Evolutionary conservation across 108 stramenopile species (phyloP).

Genomic region (Cyclostephanos tholiformis): DNA sequence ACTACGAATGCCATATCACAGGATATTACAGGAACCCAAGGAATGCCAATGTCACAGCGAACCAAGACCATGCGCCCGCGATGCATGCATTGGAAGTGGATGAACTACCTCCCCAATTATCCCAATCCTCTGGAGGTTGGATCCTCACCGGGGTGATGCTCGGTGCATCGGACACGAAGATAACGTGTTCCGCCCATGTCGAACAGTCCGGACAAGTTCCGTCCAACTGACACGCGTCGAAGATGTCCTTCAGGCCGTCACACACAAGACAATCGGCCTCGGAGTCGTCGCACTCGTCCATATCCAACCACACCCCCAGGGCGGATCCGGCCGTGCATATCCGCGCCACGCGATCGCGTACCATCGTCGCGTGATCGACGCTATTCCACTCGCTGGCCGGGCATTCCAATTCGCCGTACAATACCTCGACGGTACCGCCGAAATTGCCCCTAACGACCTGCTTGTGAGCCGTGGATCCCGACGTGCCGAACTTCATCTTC

Average conservation of each 20-base stretch:
- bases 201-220: constrained; percentile 41
- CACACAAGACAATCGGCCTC: constrained; percentile 36
- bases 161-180: constrained; percentile 35
- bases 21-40: background rate
- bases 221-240: constrained; percentile 31
- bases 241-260: constrained; percentile 44
- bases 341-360: constrained; percentile 26
- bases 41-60: background rate
- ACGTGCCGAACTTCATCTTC: constrained; percentile 38
- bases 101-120: background rate
- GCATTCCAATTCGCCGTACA: constrained; percentile 46
- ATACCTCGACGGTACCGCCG: constrained; percentile 41
- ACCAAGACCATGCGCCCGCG: background rate
- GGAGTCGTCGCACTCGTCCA: constrained; percentile 41
- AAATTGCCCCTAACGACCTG: constrained; percentile 46
- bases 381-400: constrained; percentile 39
- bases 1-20: background rate
- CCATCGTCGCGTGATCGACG: constrained; percentile 33
- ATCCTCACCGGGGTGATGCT: constrained; percentile 39
- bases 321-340: constrained; percentile 42
- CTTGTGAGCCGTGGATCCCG: constrained; percentile 45
- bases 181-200: constrained; percentile 19
- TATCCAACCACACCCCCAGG: constrained; percentile 40
- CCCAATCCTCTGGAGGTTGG: constrained; percentile 39
- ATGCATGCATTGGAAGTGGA: background rate